Conservation (phyloP, 192 early-diverging fungal species). For the Entomortierella lignicola region DNA sequence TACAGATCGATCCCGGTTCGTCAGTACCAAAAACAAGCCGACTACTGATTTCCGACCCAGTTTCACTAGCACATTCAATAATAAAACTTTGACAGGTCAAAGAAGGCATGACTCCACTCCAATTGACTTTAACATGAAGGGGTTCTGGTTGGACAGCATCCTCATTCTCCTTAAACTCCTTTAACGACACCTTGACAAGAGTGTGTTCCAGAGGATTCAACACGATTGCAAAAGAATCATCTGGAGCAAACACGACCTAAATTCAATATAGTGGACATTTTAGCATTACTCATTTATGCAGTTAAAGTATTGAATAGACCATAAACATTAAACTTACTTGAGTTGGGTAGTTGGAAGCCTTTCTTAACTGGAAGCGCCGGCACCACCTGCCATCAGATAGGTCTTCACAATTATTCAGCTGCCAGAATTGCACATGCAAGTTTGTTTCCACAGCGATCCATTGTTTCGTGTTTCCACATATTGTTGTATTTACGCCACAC, state of each 20-base stretch:
- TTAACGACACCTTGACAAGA: slow-evolving; percentile 1
- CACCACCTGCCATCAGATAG: slow-evolving; percentile 19
- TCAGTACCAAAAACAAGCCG: slow-evolving; percentile 7
- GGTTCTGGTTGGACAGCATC: not conserved
- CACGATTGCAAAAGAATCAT: slow-evolving; percentile 26
- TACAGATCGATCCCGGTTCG: slow-evolving; percentile 12
- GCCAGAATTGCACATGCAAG: slow-evolving; percentile 20
- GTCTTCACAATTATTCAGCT: not conserved
- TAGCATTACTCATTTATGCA: not conserved
- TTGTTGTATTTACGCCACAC: not conserved
- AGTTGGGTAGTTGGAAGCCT: not conserved
- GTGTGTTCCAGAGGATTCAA: slow-evolving; percentile 5
- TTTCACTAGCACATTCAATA: not conserved
- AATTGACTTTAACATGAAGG: not conserved
- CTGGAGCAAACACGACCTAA: slow-evolving; percentile 24
- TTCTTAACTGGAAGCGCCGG: slow-evolving; percentile 1
- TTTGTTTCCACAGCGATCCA: slow-evolving; percentile 26
- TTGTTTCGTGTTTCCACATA: slow-evolving; percentile 7
- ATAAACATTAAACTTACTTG: slow-evolving; percentile 10
- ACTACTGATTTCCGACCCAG: not conserved
- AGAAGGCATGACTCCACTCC: not conserved
- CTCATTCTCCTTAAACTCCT: not conserved
- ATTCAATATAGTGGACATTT: not conserved
- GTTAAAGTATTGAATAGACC: not conserved
- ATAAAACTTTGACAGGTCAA: not conserved